Evolutionary conservation across 2,329 filamentous ascomycete species (phyloP).

Genomic region (Aspergillus pseudonomiae): DNA sequence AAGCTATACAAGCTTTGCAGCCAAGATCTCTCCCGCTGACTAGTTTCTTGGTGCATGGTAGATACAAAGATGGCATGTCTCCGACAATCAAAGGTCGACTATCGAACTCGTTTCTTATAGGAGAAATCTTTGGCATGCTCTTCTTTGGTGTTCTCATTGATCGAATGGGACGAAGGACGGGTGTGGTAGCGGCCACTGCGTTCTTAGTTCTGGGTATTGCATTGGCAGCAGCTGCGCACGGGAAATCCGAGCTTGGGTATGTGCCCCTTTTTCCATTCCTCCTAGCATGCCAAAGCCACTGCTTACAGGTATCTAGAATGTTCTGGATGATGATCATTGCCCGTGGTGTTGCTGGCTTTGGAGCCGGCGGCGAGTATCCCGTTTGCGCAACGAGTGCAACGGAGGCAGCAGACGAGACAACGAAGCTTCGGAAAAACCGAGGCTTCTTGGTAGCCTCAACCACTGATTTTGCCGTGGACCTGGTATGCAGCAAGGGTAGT

Average conservation of each 20-base stretch:
- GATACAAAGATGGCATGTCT: conserved; percentile 36
- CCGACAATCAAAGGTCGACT: conserved; percentile 53
- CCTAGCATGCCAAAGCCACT: no score
- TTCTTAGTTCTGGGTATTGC: conserved; percentile 53
- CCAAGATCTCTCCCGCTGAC: conserved; percentile 12
- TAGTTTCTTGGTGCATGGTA: conserved; percentile 9
- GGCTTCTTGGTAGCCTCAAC: conserved; percentile 30
- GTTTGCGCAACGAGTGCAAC: conserved; percentile 30
- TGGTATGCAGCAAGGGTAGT: conserved; percentile 14
- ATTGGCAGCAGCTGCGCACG: conserved; percentile 51
- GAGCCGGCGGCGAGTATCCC: conserved; percentile 47
- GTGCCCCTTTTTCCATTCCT: background rate
- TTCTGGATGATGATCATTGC: conserved; percentile 55
- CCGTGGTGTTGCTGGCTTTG: conserved; percentile 33
- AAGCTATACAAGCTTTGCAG: conserved; percentile 2
- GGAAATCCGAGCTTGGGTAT: conserved; percentile 39
- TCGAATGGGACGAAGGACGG: conserved; percentile 54
- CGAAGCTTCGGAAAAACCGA: conserved; percentile 22
- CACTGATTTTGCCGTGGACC: conserved; percentile 29
- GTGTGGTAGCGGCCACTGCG: conserved; percentile 51
- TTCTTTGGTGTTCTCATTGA: conserved; percentile 56
- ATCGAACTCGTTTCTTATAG: conserved; percentile 59
- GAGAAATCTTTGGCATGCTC: conserved; percentile 61
- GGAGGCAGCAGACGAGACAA: conserved; percentile 31
- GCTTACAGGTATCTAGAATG: conserved; percentile 29